Base-by-base conservation (phyloP, 1,284 basidiomycete genomes). In the Austroboletus novae-zelandiae region DNA sequence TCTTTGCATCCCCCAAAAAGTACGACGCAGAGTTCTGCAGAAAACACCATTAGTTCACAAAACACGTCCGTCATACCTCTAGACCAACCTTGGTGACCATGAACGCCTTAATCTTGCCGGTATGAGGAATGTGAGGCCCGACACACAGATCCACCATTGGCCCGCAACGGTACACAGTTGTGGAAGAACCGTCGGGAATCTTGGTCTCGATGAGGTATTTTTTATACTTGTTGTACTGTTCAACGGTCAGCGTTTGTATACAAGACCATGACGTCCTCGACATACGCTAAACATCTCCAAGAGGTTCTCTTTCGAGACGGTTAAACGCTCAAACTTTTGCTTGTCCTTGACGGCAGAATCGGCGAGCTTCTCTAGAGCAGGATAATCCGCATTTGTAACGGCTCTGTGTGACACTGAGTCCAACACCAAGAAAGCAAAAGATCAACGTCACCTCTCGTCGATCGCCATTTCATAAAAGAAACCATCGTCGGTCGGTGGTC, bases 381-480 rank as follows among this genome's bases (percentile, higher is more conserved):
- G 84, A 71, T 96, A 98, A 69, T 99, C 97, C 29, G 84, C 71
- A 54, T 82, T 83, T 37, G 81, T 78, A 36, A 98, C 85, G 20
- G 85, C 81, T 61, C 91, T 89, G 53, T 50, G 0, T 45, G 11
- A 13, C 31, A 37, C 45, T n/a, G 14, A 13, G 13, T 25, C 9
- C 4, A 11, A 7, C 13, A 40, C 20, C 20, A 10, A 34, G 5
- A 39, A 39, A 23, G 10, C 7, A 8, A 2, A 39, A 20, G 23
- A 1, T 5, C 20, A 5, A 13, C 20, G 10, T 23, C 44, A 81
- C 84, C 86, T 75, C 48, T 90, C 84, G 36, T 82, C 73, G 50
- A 88, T 90, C 8, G 80, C 83, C 97, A 99, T 99, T 71, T 99
- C 97, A 70, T 99, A 99, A 81, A 97, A 99, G 81, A 99, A 99